Evolutionary conservation across 192 early-diverging fungal species (phyloP).

Genomic region (Mortierella antarctica): DNA sequence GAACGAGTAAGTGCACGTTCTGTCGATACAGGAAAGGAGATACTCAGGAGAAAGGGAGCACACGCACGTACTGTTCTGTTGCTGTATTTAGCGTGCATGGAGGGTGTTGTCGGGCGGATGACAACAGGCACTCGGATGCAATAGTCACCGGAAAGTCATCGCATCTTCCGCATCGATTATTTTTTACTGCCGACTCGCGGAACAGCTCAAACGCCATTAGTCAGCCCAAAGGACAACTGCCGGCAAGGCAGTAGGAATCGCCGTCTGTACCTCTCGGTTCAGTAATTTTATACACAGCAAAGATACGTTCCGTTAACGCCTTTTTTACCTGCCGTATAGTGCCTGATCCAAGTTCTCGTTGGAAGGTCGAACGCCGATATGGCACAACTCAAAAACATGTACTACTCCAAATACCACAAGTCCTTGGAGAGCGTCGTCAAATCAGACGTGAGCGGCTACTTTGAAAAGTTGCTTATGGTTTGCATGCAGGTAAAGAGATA

Average conservation of each 20-base stretch:
- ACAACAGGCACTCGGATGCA: too few species aligned
- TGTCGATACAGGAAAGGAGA: too few species aligned
- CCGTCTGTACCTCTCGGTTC: background rate
- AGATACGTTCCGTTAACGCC: background rate
- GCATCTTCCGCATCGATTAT: background rate
- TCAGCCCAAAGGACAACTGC: background rate
- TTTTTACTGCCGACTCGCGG: background rate
- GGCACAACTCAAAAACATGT: slow-evolving; percentile 42
- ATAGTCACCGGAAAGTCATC: background rate
- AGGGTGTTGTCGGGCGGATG: background rate
- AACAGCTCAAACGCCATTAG: too few species aligned
- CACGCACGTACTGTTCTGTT: background rate
- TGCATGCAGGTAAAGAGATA: slow-evolving; percentile 27
- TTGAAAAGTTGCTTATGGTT: slow-evolving; percentile 37
- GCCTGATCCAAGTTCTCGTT: slow-evolving; percentile 40
- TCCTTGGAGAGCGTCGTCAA: slow-evolving; percentile 35
- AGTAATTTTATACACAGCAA: background rate
- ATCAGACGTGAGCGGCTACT: slow-evolving; percentile 42
- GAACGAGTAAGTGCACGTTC: slow-evolving; percentile 21
- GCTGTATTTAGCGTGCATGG: background rate
- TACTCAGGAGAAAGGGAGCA: too few species aligned
- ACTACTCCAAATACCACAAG: slow-evolving; percentile 29
- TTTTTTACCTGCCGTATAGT: slow-evolving; percentile 14
- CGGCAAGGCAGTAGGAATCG: background rate
- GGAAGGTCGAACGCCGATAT: slow-evolving; percentile 48